Percentiles rank a stretch among this genome's conserved stretches.
phyloP scores from a whole-genome alignment of 2,329 filamentous ascomycete genomes.

The Exophiala oligosperma region DNA sequence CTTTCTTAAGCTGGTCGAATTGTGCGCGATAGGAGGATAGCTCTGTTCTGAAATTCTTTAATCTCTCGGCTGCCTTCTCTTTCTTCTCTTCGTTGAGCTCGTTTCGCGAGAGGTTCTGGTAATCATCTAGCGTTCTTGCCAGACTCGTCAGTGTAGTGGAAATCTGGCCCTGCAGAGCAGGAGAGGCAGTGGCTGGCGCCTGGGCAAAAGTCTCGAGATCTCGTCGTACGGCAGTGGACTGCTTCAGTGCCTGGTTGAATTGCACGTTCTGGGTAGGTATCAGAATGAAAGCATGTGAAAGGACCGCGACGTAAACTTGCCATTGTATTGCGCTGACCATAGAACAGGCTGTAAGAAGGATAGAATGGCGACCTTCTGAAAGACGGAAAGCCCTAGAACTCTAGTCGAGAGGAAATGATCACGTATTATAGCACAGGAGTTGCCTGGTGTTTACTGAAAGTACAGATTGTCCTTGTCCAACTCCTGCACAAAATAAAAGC shows the following conservation, averaged over 20 bases:
- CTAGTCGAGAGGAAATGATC: neutral
- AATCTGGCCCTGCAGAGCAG: constrained; percentile 69
- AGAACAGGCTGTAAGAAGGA: too few relatives aligned
- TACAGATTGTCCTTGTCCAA: constrained; percentile 19
- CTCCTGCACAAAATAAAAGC: neutral
- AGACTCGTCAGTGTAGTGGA: constrained; percentile 80
- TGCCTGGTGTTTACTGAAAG: constrained; percentile 1
- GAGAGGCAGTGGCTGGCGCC: constrained; percentile 56
- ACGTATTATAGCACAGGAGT: neutral
- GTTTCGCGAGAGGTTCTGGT: constrained; percentile 78
- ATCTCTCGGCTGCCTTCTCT: constrained; percentile 81
- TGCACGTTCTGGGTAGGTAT: constrained; percentile 64
- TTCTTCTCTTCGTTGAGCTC: constrained; percentile 91
- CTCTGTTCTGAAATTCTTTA: constrained; percentile 82
- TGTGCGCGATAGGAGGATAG: constrained; percentile 75
- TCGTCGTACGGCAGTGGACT: constrained; percentile 75
- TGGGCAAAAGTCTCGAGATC: constrained; percentile 72
- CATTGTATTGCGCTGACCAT: constrained; percentile 9
- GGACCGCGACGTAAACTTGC: constrained; percentile 1
- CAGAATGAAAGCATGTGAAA: neutral
- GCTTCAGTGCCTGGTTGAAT: constrained; percentile 83
- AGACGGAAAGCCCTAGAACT: too few relatives aligned
- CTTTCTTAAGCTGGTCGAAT: constrained; percentile 74
- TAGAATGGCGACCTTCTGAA: too few relatives aligned
- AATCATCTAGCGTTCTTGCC: constrained; percentile 88